Percentiles rank a stretch among this genome's conserved stretches.
phyloP scores from a whole-genome alignment of 116 monocot species.

The Papilionanthe hybrid region DNA sequence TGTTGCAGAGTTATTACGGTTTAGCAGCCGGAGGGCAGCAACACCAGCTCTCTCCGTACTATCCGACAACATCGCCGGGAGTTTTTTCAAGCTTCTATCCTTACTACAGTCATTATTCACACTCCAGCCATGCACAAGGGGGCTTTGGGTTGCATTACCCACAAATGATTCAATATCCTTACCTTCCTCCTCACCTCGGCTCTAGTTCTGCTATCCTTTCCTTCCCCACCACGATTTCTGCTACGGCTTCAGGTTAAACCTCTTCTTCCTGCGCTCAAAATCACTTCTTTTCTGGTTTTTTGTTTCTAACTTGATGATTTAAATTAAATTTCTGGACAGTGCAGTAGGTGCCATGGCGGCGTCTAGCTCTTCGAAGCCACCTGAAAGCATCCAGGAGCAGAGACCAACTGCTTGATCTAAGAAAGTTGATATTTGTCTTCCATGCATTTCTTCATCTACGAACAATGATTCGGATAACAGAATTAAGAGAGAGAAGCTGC shows the following conservation, averaged over 20 bases:
- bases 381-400: conserved; percentile 4
- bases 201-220: conserved; percentile 14
- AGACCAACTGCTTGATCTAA: neutral
- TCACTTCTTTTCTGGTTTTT: neutral
- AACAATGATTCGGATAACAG: neutral
- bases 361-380: conserved; percentile 8
- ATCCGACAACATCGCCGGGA: conserved; percentile 11
- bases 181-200: conserved; percentile 9
- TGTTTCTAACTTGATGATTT: neutral
- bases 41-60: conserved; percentile 20
- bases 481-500: neutral
- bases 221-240: conserved; percentile 8
- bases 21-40: conserved; percentile 14
- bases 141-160: conserved; percentile 20
- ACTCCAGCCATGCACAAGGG: conserved; percentile 12
- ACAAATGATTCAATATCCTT: conserved; percentile 26
- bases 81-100: conserved; percentile 15
- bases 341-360: conserved; percentile 14
- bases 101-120: conserved; percentile 17
- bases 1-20: conserved; percentile 19
- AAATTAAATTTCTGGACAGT: conserved; percentile 5
- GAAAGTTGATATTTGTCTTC: conserved; percentile 6
- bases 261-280: neutral
- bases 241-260: conserved; percentile 8
- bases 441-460: conserved; percentile 13